Percentiles rank a stretch among this genome's conserved stretches.
Evolutionary conservation across 1,284 basidiomycete species (phyloP).

Genomic region (Cryptococcus amylolentus): DNA sequence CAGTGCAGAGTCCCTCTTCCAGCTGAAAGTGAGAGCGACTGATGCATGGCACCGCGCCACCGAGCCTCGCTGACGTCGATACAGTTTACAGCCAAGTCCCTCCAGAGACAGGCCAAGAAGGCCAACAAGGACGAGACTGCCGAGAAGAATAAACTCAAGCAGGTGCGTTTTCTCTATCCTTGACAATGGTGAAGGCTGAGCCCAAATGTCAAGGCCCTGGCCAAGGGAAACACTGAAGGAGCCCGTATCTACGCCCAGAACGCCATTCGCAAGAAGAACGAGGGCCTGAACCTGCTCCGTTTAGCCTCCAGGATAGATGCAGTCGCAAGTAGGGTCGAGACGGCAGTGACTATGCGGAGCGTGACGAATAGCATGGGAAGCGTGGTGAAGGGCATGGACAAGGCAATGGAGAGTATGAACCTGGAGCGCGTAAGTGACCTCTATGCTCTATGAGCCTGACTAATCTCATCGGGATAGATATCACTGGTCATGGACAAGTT

Average conservation of each 20-base stretch:
- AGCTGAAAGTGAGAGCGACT: conserved; percentile 69
- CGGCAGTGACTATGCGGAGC: conserved; percentile 94
- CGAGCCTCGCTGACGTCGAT: conserved; percentile 5
- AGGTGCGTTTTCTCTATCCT: conserved; percentile 56
- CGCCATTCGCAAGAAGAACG: conserved; percentile 97
- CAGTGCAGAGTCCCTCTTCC: conserved; percentile 79
- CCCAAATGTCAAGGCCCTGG: conserved; percentile 65
- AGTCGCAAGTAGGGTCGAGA: conserved; percentile 93
- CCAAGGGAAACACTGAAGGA: conserved; percentile 94
- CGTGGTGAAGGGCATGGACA: conserved; percentile 97
- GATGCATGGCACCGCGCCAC: not conserved
- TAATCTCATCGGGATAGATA: conserved; percentile 60
- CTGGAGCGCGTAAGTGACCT: conserved; percentile 72
- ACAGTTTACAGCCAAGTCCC: conserved; percentile 94
- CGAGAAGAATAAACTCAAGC: conserved; percentile 86
- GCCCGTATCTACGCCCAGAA: conserved; percentile 99
- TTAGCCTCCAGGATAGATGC: conserved; percentile 91
- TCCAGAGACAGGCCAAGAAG: conserved; percentile 89
- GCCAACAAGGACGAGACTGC: conserved; percentile 85
- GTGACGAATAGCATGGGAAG: conserved; percentile 90
- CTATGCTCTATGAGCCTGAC: not conserved
- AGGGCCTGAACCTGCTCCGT: conserved; percentile 82
- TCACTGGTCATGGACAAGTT: conserved; percentile 99
- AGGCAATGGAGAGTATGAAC: conserved; percentile 99
- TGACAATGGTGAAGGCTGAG: not conserved